A percentile compares a stretch with the other conserved stretches of the same genome.
Conservation (phyloP, 2,329 filamentous ascomycete species). For the Knufia petricola region DNA sequence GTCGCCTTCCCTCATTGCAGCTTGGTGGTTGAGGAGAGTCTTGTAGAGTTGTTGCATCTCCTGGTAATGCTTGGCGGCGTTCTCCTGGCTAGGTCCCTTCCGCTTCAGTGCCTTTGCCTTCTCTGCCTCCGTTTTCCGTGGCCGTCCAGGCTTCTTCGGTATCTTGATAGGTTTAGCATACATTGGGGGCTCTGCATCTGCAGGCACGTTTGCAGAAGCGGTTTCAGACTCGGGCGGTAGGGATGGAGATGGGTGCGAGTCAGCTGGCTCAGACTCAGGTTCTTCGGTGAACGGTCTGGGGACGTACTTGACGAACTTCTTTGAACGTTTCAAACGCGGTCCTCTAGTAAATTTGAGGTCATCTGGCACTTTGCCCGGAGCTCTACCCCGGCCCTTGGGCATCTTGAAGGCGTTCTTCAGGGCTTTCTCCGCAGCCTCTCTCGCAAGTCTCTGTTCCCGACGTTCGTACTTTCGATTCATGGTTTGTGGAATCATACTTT, state of each 20-base stretch:
- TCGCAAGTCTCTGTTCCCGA: slow-evolving; percentile 18
- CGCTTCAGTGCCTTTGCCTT: slow-evolving; percentile 21
- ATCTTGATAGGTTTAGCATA: slow-evolving; percentile 15
- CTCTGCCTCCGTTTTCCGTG: slow-evolving; percentile 10
- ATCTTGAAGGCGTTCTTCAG: slow-evolving; percentile 20
- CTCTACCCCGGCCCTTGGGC: slow-evolving; percentile 3
- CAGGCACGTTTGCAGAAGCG: background rate
- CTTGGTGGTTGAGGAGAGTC: slow-evolving; percentile 40
- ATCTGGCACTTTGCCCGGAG: slow-evolving; percentile 6
- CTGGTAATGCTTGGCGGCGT: slow-evolving; percentile 31
- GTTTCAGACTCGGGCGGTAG: background rate
- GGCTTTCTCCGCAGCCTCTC: slow-evolving; percentile 22
- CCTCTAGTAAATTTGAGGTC: slow-evolving; percentile 1
- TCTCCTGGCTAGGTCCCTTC: slow-evolving; percentile 24
- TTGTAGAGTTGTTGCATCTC: slow-evolving; percentile 37
- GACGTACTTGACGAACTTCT: slow-evolving; percentile 4
- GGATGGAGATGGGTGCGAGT: background rate
- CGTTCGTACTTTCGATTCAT: slow-evolving; percentile 23
- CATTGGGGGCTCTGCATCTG: slow-evolving; percentile 25
- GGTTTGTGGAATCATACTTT: slow-evolving; percentile 21
- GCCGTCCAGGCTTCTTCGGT: slow-evolving; percentile 14
- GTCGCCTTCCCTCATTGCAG: slow-evolving; percentile 41
- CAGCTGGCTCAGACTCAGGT: background rate
- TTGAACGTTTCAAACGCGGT: background rate
- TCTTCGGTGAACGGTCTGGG: background rate